Base-by-base conservation (phyloP, 1,284 basidiomycete species). In the Ustilago trichophora region DNA sequence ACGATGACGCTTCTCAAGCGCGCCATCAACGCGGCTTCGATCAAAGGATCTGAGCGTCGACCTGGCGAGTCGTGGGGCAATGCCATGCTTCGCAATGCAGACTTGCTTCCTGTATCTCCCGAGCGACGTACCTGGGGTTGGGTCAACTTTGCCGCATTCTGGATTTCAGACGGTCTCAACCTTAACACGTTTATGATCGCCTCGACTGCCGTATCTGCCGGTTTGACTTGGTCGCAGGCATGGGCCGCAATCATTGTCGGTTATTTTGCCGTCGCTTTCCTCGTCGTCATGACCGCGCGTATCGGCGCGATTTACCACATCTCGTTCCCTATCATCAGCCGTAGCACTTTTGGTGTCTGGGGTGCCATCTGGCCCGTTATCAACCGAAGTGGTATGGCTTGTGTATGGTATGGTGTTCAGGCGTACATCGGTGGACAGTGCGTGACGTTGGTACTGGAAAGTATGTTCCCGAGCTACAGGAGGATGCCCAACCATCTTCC, bases 301-400 rank as follows among this genome's bases (percentile, higher is more conserved):
- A 88, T 89, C 2, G 90, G 90, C 21, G 82, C 83, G 16, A 49
- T 74, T 7, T 79, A 79, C 48, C 71, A 81, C 37, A 83, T 91
- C 73, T 90, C 88, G 8, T 93, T 93, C 82, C 91, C 91, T 1
- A 88, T 91, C 25, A 89, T 91, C 16, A 86, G 87, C 21, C 85
- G 90, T 29, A 88, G 82, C 21, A 60, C 73, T 50, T 93, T 92
- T 77, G 91, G 91, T 13, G 80, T 91, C n/a, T 91, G 87, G 83
- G 91, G 91, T 12, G 88, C 87, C 44, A 79, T 91, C 36, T 92
- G 91, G 91, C 89, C 89, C 53, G 87, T 90, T 1, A 88, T 93
- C 82, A 71, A 82, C 82, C 86, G 91, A 22, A 88, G 87, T 29
- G 88, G 84, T 7, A 91, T 91, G 88, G 87, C 89, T 18, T 89